Percentiles rank a stretch among this genome's conserved stretches.
Conservation (phyloP, 2,329 filamentous ascomycete genomes). For the Talaromyces sp. region DNA sequence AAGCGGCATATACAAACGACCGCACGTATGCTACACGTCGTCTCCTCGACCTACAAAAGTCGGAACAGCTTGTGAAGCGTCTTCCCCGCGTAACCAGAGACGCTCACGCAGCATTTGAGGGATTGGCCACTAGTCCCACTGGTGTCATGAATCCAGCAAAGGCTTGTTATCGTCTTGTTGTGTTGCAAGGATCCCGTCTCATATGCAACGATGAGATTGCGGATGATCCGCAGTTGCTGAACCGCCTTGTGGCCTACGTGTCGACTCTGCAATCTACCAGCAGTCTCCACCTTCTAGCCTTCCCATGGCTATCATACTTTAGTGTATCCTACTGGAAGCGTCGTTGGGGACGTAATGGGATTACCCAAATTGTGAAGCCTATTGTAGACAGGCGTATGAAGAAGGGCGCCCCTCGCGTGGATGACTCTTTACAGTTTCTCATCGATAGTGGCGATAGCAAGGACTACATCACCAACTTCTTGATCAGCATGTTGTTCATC, state of each 20-base stretch:
- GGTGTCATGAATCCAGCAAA: conserved; percentile 2
- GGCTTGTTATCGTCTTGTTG: not conserved
- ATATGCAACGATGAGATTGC: conserved; percentile 1
- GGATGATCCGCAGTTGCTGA: not conserved
- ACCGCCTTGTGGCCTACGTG: not conserved
- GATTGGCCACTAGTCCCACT: not conserved
- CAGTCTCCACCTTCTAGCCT: not conserved
- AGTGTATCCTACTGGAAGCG: conserved; percentile 1
- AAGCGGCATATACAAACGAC: not conserved
- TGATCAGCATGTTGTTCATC: conserved; percentile 6
- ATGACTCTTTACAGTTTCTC: conserved; percentile 2
- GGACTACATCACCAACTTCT: conserved; percentile 5
- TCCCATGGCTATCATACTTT: conserved; percentile 1
- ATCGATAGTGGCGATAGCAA: conserved; percentile 5
- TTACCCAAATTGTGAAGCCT: not conserved
- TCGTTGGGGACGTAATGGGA: not conserved
- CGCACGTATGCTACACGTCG: not conserved
- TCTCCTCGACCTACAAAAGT: not conserved
- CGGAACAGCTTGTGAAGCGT: not conserved
- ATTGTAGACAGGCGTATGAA: conserved; percentile 3
- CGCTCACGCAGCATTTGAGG: not conserved
- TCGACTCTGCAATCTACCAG: not conserved
- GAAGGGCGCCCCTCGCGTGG: not conserved
- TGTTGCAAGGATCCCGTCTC: not conserved
- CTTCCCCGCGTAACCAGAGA: not conserved